Evolutionary conservation across 441 rosid species (phyloP).

Genomic region (Daphne laureola): DNA sequence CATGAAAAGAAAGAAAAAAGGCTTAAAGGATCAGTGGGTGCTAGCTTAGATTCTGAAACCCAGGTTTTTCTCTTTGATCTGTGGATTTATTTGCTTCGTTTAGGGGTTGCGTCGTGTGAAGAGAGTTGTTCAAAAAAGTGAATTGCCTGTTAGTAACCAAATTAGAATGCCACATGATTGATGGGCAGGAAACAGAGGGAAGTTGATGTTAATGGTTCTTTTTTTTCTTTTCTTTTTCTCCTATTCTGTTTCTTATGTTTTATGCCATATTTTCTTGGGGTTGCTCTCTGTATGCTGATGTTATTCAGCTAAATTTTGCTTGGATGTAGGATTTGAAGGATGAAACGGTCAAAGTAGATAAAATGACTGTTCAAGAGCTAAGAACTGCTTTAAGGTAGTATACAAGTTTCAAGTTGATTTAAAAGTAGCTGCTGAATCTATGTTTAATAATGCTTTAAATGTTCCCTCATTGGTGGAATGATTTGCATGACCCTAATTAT

Average conservation of each 20-base stretch:
- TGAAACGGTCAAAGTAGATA: conserved; percentile 39
- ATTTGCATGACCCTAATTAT: not conserved
- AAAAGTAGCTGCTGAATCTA: not conserved
- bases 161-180: no score
- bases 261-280: not conserved
- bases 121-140: no score
- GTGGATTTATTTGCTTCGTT: no score
- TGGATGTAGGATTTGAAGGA: conserved; percentile 29
- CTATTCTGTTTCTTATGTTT: conserved; percentile 1
- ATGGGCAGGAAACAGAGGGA: no score
- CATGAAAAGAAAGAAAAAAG: conserved; percentile 24
- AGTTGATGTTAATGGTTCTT: not conserved
- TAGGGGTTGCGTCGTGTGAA: no score
- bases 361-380: conserved; percentile 73
- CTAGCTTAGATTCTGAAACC: conserved; percentile 12
- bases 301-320: not conserved
- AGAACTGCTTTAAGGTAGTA: conserved; percentile 53
- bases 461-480: not conserved
- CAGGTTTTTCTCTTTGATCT: conserved; percentile 3
- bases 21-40: conserved; percentile 17
- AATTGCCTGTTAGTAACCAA: no score
- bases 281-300: no score
- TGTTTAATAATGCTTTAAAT: not conserved
- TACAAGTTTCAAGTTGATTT: conserved; percentile 7
- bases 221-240: no score